Conservation (phyloP, 78 protist species). For the Planoprotostelium fungivorum region DNA sequence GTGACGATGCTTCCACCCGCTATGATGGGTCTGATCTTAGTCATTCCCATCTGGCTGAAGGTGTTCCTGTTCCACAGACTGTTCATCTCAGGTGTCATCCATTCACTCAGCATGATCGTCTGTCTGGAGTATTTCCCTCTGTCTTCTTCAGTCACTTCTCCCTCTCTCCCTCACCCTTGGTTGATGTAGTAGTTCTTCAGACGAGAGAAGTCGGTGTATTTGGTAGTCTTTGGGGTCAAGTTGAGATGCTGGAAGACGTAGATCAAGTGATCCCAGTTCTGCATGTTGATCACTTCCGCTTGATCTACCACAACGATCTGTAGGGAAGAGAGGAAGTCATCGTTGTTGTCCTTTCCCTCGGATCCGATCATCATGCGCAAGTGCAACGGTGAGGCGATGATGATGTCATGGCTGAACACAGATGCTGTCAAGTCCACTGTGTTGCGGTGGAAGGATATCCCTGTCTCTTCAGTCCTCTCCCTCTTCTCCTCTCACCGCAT, state of each 20-base stretch:
- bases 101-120: constrained; percentile 46
- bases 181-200: constrained; percentile 1
- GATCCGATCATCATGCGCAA: constrained; percentile 61
- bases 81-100: constrained; percentile 51
- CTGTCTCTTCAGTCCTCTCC: too few relatives aligned
- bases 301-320: constrained; percentile 66
- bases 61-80: constrained; percentile 34
- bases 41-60: constrained; percentile 16
- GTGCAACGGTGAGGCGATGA: constrained; percentile 83
- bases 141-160: constrained; percentile 14
- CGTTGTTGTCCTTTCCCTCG: constrained; percentile 42
- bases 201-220: constrained; percentile 60
- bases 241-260: constrained; percentile 36
- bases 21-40: constrained; percentile 8
- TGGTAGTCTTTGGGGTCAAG: constrained; percentile 21
- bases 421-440: constrained; percentile 37
- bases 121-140: constrained; percentile 47
- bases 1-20: constrained; percentile 20
- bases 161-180: background rate
- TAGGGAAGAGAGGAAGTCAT: constrained; percentile 75
- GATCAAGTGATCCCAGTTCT: constrained; percentile 84
- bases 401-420: constrained; percentile 55
- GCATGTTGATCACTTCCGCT: constrained; percentile 69
- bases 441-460: too few relatives aligned
- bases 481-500: background rate